These are phyloP conservation scores for Solanum pennellii DNA, from an alignment of 257 asterid genomes.

Conservation along the genomic window DNA sequence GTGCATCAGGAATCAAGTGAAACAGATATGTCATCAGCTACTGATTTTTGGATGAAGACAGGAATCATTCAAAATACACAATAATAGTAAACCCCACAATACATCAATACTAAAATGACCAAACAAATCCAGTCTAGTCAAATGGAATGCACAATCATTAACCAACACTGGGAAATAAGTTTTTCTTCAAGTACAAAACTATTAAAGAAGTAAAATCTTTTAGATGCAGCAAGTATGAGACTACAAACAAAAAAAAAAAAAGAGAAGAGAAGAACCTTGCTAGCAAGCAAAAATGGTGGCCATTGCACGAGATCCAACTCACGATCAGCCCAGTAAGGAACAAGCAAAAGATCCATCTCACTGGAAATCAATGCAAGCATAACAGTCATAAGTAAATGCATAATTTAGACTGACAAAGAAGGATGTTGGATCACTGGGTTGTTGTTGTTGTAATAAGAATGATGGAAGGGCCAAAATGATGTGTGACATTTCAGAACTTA, in stretches of 20 bases:
- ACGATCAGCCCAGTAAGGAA: conserved; percentile 99
- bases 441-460: background rate
- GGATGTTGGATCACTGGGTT: background rate
- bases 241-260: background rate
- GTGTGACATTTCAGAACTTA: conserved; percentile 6
- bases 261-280: conserved; percentile 56
- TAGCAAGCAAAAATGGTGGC: conserved; percentile 98
- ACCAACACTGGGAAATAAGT: background rate
- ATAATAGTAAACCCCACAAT: background rate
- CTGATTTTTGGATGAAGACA: background rate
- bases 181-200: background rate
- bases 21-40: background rate
- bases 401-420: background rate
- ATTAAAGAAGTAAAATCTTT: background rate
- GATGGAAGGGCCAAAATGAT: background rate
- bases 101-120: background rate
- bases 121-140: background rate
- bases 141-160: background rate
- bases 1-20: background rate
- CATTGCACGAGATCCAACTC: conserved; percentile 86
- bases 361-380: conserved; percentile 26
- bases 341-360: conserved; percentile 98
- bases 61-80: background rate
- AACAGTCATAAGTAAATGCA: conserved; percentile 3
- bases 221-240: background rate